Evolutionary conservation across 768 basidiomycete genomes (phyloP), one percentile per base, ranked within the genome.

Genomic region (Lyophyllum atratum): DNA sequence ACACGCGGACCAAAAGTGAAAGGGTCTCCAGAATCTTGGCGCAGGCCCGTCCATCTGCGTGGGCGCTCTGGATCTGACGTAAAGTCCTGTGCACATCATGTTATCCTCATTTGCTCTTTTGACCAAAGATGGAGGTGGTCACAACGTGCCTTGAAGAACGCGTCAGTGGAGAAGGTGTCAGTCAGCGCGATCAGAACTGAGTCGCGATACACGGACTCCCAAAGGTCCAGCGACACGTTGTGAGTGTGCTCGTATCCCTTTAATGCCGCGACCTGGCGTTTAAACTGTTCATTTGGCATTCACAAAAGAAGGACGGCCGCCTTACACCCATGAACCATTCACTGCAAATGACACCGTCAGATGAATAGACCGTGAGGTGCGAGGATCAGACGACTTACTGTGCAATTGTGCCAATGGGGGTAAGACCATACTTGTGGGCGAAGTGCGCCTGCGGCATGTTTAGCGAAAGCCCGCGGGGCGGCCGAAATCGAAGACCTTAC

Each of bases 11-110:
- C 93, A 66, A 93, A 98, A n/a, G 68, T 71, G 56, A 90, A 81
- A 0, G 96, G 94, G 65, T 96, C 88, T 3, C 97, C 97, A 1
- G 92, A 95, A 70, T 99, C 97, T 67, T 99, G 97, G 19, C 96
- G 84, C 12, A 99, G 76, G 0, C 89, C 89, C 5, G 78, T 74
- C 96, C 96, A 98, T 40, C 83, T 80, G 10, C 73, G 67, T 0
- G 89, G 92, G 2, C 85, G 82, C 31, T 76, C 82, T 1, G 81
- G 80, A 61, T 89, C 76, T 51, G 70, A 63, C 2, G 69, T 58
- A 42, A 91, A 85, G 62, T 89, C 87, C 88, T 90, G 58, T 9
- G 49, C 4, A 26, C 1, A 39, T 12, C 25, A 28, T 3, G 29
- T 45, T 15, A 10, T 49, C 19, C 12, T 7, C 17, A 4, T 31